Base-by-base conservation (phyloP, 129 eudicot genomes). In the Flaveria brownii region DNA sequence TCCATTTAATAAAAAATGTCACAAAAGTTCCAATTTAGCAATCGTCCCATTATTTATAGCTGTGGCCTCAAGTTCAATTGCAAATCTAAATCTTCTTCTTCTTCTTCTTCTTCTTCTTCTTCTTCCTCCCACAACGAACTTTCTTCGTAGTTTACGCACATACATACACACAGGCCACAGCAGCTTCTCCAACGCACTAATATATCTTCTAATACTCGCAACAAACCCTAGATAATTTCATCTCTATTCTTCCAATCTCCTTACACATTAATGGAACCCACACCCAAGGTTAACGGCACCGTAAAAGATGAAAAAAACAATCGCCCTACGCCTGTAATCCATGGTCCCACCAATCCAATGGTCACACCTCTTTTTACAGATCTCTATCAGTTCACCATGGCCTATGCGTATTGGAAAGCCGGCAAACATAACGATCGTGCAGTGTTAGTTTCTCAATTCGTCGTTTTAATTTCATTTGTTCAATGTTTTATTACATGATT, bases 371-470 rank as follows among this genome's bases (percentile, higher is more conserved):
- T 93, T 14, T 86, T 93, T 33, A 90, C 93, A 23, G 98, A 93
- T 87, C 97, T 90, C 72, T 93, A 93, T 76, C 98, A 93, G 87
- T 90, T 86, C 84, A 93, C 98, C 62, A 93, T 93, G 98, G 98
- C 97, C 52, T 93, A 93, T 82, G 98, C 98, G 80, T 93, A 93
- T 79, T 93, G 98, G 98, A 93, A 88, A 93, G 97, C 98, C 66
- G 93, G 90, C 83, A 93, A 93, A 78, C 97, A 93, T 52, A 88
- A 87, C 47, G 98, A 93, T 71, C 92, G 90, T 45, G 98, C 98
- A 46, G 98, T 93, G 98, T 93, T n/a, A 80, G 88, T 84, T 46
- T 23, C 71, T 65, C 69, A 43, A 33, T 66, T 72, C 36, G 10
- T 52, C 55, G 16, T 56, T 9, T 1, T 72, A 18, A 41, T 52